Percentiles rank a stretch among this genome's conserved stretches.
These are phyloP conservation scores for Sporormia fimetaria DNA, from an alignment of 495 filamentous ascomycete species.

Conservation along the genomic window DNA sequence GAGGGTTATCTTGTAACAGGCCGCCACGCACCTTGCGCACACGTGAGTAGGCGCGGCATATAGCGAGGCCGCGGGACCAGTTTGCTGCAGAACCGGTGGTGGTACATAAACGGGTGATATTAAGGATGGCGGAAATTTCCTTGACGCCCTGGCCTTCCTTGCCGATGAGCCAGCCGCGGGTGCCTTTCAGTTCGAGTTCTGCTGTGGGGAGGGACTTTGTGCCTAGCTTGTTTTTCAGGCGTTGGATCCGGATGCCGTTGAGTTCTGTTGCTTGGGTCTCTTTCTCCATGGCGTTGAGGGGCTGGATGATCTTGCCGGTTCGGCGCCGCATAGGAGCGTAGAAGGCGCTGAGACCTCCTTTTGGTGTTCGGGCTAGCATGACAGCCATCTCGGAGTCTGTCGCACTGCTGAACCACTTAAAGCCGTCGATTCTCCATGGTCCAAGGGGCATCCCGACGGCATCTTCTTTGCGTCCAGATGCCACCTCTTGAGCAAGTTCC, in stretches of 20 bases:
- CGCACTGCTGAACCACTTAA: constrained; percentile 69
- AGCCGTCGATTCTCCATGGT: constrained; percentile 52
- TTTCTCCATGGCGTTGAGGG: constrained; percentile 20
- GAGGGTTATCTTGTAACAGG: constrained; percentile 43
- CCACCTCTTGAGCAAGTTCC: constrained; percentile 2
- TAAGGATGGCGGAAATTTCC: constrained; percentile 55
- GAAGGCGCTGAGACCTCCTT: constrained; percentile 49
- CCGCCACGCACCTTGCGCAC: constrained; percentile 40
- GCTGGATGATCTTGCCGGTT: constrained; percentile 22
- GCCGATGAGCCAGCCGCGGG: constrained; percentile 55
- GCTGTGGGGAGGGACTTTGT: constrained; percentile 59
- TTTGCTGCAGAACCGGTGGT: constrained; percentile 45
- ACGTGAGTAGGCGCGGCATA: constrained; percentile 48
- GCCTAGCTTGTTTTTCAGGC: constrained; percentile 60
- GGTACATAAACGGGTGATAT: constrained; percentile 57
- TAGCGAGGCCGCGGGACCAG: constrained; percentile 49
- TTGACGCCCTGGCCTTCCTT: constrained; percentile 50
- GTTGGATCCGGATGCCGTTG: constrained; percentile 58
- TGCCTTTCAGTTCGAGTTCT: constrained; percentile 50
- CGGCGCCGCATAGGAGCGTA: constrained; percentile 51
- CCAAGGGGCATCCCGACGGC: constrained; percentile 41
- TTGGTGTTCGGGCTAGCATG: constrained; percentile 52
- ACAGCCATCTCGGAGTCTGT: constrained; percentile 61
- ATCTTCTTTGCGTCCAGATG: constrained; percentile 14
- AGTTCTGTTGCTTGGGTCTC: constrained; percentile 33